phyloP scores from a whole-genome alignment of 176 grass and related monocot genomes.

The Themeda triandra region DNA sequence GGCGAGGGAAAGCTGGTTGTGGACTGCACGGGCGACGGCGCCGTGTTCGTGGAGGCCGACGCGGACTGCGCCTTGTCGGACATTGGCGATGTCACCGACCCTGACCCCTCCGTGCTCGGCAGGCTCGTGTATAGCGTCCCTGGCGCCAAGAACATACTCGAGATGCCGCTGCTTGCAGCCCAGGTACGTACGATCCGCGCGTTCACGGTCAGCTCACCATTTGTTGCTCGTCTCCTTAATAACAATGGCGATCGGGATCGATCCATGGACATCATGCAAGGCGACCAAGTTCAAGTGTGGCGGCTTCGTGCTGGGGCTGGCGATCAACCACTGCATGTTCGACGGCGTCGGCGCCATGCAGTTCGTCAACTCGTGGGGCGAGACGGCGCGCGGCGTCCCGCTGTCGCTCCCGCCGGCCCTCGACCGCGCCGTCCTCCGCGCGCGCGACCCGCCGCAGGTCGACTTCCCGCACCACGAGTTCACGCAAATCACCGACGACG shows the following conservation, averaged over 20 bases:
- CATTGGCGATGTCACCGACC: constrained; percentile 58
- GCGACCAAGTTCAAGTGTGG: constrained; percentile 78
- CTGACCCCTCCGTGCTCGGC: constrained; percentile 53
- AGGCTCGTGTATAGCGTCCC: constrained; percentile 66
- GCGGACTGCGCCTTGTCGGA: constrained; percentile 49
- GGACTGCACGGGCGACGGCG: constrained; percentile 62
- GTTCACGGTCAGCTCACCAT: neutral
- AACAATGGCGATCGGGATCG: neutral
- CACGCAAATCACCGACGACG: constrained; percentile 36
- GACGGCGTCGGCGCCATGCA: constrained; percentile 81
- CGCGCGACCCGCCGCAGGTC: constrained; percentile 48
- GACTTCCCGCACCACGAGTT: constrained; percentile 67
- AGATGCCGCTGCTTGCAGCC: constrained; percentile 62
- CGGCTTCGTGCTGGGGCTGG: constrained; percentile 60
- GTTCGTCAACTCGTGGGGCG: constrained; percentile 84
- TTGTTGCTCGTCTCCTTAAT: neutral
- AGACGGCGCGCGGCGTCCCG: constrained; percentile 49
- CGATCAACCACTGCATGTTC: constrained; percentile 95
- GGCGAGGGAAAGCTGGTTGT: constrained; percentile 60
- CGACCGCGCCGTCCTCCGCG: constrained; percentile 51
- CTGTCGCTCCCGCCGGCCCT: constrained; percentile 35
- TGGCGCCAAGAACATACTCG: constrained; percentile 70
- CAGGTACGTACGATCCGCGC: constrained; percentile 37
- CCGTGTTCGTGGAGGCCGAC: constrained; percentile 67
- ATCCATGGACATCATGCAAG: constrained; percentile 17